Conservation (phyloP, 352 stramenopile species). For the Phytophthora fragariae region DNA sequence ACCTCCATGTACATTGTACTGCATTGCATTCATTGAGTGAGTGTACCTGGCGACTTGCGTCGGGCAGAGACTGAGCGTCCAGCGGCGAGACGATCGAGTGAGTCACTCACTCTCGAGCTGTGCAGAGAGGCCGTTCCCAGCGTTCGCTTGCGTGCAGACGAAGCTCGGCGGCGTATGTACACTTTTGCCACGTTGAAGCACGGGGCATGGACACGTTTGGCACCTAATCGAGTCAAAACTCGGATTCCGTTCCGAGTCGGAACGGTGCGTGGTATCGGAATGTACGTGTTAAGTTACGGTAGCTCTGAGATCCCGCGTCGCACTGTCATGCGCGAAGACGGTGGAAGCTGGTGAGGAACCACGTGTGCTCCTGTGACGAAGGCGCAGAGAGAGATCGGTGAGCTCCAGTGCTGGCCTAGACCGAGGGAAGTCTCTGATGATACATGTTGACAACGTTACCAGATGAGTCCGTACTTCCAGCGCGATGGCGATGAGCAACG, state of each 20-base stretch:
- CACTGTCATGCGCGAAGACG: constrained; percentile 41
- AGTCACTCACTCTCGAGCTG: constrained; percentile 1
- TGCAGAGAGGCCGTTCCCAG: constrained; percentile 20
- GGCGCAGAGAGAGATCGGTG: not conserved
- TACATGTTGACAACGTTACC: constrained; percentile 31
- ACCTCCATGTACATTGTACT: not conserved
- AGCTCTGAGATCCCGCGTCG: too few relatives aligned
- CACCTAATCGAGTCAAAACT: not conserved
- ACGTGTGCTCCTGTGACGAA: constrained; percentile 51
- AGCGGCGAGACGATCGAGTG: not conserved
- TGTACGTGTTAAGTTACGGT: too few relatives aligned
- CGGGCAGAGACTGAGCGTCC: not conserved
- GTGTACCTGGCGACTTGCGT: not conserved
- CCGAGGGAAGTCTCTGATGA: too few relatives aligned
- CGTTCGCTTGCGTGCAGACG: constrained; percentile 17
- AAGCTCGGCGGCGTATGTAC: constrained; percentile 15
- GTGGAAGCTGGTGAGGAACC: constrained; percentile 77
- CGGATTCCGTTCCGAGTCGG: too few relatives aligned
- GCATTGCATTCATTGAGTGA: not conserved
- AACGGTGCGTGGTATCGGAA: not conserved
- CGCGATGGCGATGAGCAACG: constrained; percentile 50
- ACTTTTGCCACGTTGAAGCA: constrained; percentile 24
- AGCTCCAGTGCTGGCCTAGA: constrained; percentile 1
- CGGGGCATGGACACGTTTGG: not conserved
- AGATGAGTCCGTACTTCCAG: constrained; percentile 53